Percentiles rank a stretch among this genome's conserved stretches.
These are phyloP conservation scores for Chaetomium tenue DNA, from an alignment of 495 filamentous ascomycete genomes.

Conservation along the genomic window DNA sequence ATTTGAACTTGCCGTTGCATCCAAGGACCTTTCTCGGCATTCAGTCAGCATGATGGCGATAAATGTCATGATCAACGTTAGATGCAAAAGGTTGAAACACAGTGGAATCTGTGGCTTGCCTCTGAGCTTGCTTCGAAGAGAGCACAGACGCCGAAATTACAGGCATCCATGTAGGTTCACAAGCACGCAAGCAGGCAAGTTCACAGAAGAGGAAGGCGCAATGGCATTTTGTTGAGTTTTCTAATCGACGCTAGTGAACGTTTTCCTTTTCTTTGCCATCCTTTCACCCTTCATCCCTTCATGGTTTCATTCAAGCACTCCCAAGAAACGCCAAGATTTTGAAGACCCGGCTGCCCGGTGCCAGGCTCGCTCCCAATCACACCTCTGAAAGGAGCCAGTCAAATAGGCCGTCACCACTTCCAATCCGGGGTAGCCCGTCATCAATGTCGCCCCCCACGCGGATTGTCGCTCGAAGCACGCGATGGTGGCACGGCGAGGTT, in stretches of 20 bases:
- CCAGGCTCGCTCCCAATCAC: background rate
- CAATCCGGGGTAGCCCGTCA: conserved; percentile 7
- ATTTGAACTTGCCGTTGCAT: no score
- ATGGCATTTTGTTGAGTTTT: background rate
- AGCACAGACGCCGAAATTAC: conserved; percentile 5
- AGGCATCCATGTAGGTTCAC: background rate
- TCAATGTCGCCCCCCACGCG: background rate
- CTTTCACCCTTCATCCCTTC: background rate
- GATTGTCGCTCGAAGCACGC: background rate
- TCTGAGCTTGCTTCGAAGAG: no score
- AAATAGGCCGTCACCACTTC: background rate
- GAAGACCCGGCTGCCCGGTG: conserved; percentile 3
- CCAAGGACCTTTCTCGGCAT: no score
- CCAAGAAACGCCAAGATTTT: background rate
- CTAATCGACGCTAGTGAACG: background rate
- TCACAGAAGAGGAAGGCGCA: background rate
- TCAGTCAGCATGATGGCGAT: no score
- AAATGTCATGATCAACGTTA: no score
- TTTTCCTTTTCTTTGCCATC: background rate
- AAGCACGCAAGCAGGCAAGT: background rate
- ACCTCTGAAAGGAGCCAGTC: background rate
- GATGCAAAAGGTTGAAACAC: no score
- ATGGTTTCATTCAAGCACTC: no score
- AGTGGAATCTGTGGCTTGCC: no score
- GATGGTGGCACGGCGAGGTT: background rate